Percentiles rank a stretch among this genome's conserved stretches.
Evolutionary conservation across 2,329 filamentous ascomycete genomes (phyloP).

Genomic region (Gliomastix tumulicola): DNA sequence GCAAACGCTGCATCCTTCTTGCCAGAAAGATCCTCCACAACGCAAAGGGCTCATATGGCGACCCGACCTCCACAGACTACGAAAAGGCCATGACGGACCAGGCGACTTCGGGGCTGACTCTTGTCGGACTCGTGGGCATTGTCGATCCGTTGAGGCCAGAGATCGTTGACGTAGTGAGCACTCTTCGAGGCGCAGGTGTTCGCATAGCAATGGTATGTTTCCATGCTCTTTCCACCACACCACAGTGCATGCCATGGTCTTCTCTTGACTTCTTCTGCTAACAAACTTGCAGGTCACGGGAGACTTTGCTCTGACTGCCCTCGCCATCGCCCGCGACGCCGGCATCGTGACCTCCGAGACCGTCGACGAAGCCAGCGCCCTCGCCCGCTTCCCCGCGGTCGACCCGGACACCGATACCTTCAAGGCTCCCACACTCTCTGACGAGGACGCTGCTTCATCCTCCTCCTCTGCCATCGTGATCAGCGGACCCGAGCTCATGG

Average conservation of each 20-base stretch:
- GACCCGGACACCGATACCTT: neutral
- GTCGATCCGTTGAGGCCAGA: constrained; percentile 73
- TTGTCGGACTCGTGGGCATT: constrained; percentile 70
- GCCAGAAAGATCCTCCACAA: constrained; percentile 51
- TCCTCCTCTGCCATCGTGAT: constrained; percentile 62
- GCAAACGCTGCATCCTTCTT: constrained; percentile 60
- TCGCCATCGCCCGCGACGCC: constrained; percentile 65
- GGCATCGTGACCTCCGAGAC: constrained; percentile 56
- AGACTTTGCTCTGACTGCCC: constrained; percentile 68
- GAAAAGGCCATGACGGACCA: constrained; percentile 52
- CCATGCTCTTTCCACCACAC: neutral
- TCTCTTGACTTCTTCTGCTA: neutral
- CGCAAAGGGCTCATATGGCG: constrained; percentile 7
- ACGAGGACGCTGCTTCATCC: constrained; percentile 11
- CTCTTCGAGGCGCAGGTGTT: constrained; percentile 62
- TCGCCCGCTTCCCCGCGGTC: constrained; percentile 27
- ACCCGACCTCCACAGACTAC: constrained; percentile 26
- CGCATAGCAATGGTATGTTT: constrained; percentile 64
- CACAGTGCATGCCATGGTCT: too few species aligned
- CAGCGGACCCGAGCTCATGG: constrained; percentile 58
- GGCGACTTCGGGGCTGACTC: constrained; percentile 50
- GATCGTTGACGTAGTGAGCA: constrained; percentile 60
- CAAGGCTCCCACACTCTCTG: constrained; percentile 5
- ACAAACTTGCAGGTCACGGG: constrained; percentile 57
- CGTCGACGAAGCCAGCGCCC: constrained; percentile 46